Evolutionary conservation across 257 asterid species (phyloP).

Genomic region (Salvia rosmarinus): DNA sequence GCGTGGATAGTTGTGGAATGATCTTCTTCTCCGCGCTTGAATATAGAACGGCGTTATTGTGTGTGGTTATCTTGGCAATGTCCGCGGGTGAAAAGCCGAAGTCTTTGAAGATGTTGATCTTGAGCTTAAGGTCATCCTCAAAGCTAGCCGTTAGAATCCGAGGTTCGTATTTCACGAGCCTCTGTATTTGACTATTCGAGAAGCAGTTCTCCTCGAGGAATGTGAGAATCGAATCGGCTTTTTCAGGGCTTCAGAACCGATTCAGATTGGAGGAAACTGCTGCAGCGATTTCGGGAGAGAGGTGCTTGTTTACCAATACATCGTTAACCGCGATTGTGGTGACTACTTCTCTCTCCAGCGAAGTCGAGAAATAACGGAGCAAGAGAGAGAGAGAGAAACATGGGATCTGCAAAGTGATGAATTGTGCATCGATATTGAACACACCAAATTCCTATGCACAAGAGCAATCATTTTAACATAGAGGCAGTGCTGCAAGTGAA

Average conservation of each 20-base stretch:
- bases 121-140: slow-evolving; percentile 10
- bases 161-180: background rate
- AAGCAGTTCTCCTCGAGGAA: slow-evolving; percentile 20
- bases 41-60: background rate
- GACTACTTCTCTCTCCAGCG: no score
- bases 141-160: background rate
- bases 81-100: slow-evolving; percentile 8
- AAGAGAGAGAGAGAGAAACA: no score
- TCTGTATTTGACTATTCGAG: slow-evolving; percentile 2
- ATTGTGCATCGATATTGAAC: background rate
- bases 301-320: slow-evolving; percentile 32
- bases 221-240: slow-evolving; percentile 15
- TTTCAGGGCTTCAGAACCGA: background rate
- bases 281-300: slow-evolving; percentile 39
- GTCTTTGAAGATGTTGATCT: slow-evolving; percentile 7
- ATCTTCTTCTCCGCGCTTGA: slow-evolving; percentile 2
- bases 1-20: slow-evolving; percentile 1
- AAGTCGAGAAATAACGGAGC: no score
- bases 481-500: background rate
- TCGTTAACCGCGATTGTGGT: background rate
- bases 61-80: background rate
- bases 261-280: slow-evolving; percentile 29
- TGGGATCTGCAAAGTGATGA: background rate
- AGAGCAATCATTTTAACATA: background rate
- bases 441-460: background rate